Percentiles rank a stretch among this genome's conserved stretches.
Evolutionary conservation across 1,284 basidiomycete species (phyloP).

Genomic region (Somion occarium): DNA sequence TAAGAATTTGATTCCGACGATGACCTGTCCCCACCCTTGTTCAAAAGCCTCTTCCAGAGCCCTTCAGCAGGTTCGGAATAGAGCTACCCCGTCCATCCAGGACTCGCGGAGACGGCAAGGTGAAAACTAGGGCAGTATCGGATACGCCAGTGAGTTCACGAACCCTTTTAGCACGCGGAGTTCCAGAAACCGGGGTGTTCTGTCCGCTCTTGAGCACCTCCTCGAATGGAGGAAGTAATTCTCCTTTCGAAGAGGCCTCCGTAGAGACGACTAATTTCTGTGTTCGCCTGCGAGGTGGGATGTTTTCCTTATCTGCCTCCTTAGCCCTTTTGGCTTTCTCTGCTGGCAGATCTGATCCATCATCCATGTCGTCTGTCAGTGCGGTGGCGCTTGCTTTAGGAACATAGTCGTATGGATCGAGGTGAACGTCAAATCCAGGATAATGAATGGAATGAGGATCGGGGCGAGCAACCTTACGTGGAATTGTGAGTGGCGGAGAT

Average conservation of each 20-base stretch:
- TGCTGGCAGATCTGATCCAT: constrained; percentile 10
- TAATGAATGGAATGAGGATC: constrained; percentile 64
- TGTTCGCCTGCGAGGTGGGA: constrained; percentile 24
- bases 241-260: not conserved
- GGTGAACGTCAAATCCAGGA: constrained; percentile 64
- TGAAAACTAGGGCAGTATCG: not conserved
- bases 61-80: no score
- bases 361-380: constrained; percentile 6
- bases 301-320: constrained; percentile 51
- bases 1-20: no score
- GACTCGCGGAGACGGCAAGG: constrained; percentile 10
- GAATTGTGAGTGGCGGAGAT: constrained; percentile 26
- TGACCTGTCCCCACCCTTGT: no score
- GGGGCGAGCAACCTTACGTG: constrained; percentile 40
- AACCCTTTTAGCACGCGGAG: constrained; percentile 9
- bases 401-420: constrained; percentile 41
- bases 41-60: no score
- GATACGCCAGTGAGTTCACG: constrained; percentile 9
- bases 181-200: not conserved
- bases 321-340: constrained; percentile 25
- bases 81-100: no score
- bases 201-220: not conserved
- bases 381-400: constrained; percentile 13
- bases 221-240: not conserved
- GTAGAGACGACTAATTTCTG: not conserved